Evolutionary conservation across 202 grass and related monocot genomes (phyloP), one percentile per base, ranked within the genome.

Genomic region (Panicum hallii): DNA sequence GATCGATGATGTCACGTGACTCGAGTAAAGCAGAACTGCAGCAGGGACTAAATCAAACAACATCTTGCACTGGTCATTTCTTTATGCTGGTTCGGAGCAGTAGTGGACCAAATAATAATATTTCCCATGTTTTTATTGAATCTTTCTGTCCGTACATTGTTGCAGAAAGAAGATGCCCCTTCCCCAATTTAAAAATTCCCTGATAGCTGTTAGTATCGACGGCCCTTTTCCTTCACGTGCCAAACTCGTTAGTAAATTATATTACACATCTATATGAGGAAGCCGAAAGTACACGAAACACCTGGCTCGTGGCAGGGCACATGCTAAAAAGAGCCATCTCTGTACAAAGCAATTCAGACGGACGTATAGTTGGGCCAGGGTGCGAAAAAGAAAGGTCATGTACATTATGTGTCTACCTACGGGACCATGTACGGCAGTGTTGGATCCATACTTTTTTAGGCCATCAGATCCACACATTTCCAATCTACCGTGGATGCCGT

Each of bases 211-310:
- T 22, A 53, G 74, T 11, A 47, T 63, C 52, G 11, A 34, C 41
- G 5, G 23, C 34, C 54, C 70, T 82, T 82, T 70, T 70, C 48
- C 19, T 87, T 90, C 75, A 87, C 80, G 89, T 87, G 80, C 69
- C 84, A 84, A 75, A 56, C 73, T 67, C 11, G 72, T 57, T 57
- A 64, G 75, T 76, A 48, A 80, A 79, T 87, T 87, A 45, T 83
- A 71, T 79, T 79, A 87, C 89, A 57, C 77, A 7, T 81, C 81
- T 82, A 91, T 88, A 91, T 52, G 65, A 77, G 89, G 77, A 88
- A 78, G 65, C 30, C 72, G 82, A 88, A 91, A 91, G 89, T 88
- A 91, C 85, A 88, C 67, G 56, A n/a, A 77, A 85, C 83, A 85
- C 85, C 82, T 88, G 85, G 82, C 85, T 61, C 83, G 56, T 49